Evolutionary conservation across 495 filamentous ascomycete genomes (phyloP).

Genomic region (Glarea lozoyensis): DNA sequence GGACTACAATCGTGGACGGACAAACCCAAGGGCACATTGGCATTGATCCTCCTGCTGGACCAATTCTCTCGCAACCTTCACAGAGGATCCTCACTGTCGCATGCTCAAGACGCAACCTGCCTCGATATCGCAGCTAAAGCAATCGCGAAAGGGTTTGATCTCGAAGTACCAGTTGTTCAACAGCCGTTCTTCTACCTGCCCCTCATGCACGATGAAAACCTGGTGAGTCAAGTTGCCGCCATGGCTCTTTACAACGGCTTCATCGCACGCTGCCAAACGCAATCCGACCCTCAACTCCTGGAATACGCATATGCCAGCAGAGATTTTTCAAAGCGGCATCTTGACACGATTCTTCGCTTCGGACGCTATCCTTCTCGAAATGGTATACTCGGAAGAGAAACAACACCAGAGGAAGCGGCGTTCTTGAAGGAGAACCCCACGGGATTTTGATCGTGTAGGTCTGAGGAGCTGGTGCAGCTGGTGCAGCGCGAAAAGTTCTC

Average conservation of each 20-base stretch:
- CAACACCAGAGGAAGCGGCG: conserved; percentile 19
- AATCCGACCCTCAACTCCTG: conserved; percentile 15
- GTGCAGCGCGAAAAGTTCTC: too few relatives aligned
- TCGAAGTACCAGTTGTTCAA: conserved; percentile 17
- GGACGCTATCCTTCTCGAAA: conserved; percentile 20
- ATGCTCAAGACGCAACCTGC: conserved; percentile 26
- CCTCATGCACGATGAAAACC: conserved; percentile 27
- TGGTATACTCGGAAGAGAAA: conserved; percentile 12
- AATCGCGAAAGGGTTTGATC: conserved; percentile 24
- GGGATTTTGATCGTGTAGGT: conserved; percentile 13
- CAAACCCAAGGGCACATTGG: conserved; percentile 10
- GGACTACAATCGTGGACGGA: conserved; percentile 10
- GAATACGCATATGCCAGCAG: conserved; percentile 15
- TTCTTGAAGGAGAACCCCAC: conserved; percentile 18
- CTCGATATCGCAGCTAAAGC: conserved; percentile 20
- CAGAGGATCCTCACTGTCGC: conserved; percentile 9
- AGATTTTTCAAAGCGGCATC: conserved; percentile 20
- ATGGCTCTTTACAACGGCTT: conserved; percentile 23
- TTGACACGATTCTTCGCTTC: conserved; percentile 19
- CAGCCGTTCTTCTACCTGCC: conserved; percentile 29
- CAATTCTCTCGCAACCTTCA: conserved; percentile 18
- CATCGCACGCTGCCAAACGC: conserved; percentile 3
- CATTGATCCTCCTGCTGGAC: conserved; percentile 15
- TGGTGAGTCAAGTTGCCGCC: conserved; percentile 24
- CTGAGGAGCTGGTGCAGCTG: background rate